Base-by-base conservation (phyloP, 1,284 basidiomycete genomes). In the Coniferiporia weirii region DNA sequence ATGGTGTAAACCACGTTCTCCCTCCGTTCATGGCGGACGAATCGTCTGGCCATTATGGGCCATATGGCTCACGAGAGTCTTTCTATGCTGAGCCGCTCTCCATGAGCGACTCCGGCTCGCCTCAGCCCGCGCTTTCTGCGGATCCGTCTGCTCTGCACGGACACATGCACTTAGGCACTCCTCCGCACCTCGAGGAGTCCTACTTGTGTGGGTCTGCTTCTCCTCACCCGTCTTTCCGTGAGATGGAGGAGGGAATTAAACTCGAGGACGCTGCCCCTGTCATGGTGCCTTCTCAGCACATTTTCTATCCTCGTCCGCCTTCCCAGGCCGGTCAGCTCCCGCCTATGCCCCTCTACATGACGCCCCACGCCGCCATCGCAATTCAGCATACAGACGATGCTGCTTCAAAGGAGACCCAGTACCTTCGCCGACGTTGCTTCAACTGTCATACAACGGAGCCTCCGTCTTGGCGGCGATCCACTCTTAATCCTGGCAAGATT, bases 371-470 rank as follows among this genome's bases (percentile, higher is more conserved):
- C 10, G 76, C 81, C 38, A 77, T 90, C 44, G 82, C 84, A 56
- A 85, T 91, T 4, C 89, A 90, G 71, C 88, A 91, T 73, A 92
- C 90, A 0, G 89, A 92, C 73, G 90, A 92, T 69, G 90, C 90
- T 12, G 87, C 89, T 1, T 86, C 83, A 50, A 92, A 92, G 73
- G 90, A 92, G 71, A 92, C 90, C 0, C 90, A 91, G 72, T 91
- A 90, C 68, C 83, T 92, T 58, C 87, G 89, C 20, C 78, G 90
- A 36, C 79, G 89, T 13, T 92, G 90, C 75, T 89, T 88, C 79
- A 92, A 92, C 75, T 92, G 90, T 74, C 89, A 90, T 70, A 91
- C 89, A 19, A 92, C 90, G 1, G 90, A 92, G 71, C 90, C 90
- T 0, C 89, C 90, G 1, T 86, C 83, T 32, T 92, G 89, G 89